Conservation (phyloP, 176 grass and related monocot genomes). For the Stipa capillata region DNA sequence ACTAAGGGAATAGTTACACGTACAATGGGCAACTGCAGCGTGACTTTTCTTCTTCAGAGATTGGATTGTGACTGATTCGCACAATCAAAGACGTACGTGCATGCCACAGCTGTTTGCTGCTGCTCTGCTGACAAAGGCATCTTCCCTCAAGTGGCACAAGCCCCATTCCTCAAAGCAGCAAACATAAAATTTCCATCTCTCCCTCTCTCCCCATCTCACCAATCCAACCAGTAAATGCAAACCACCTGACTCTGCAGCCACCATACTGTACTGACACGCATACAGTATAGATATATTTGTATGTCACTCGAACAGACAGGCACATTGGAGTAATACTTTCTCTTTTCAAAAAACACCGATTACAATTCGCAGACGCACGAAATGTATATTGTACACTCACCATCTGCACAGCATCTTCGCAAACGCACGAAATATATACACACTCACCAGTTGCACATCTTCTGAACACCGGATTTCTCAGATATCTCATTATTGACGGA, state of each 20-base stretch:
- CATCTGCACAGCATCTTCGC: too few species aligned
- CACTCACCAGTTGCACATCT: too few species aligned
- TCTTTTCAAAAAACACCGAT: too few species aligned
- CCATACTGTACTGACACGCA: neutral
- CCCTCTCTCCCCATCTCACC: neutral
- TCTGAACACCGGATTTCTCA: too few species aligned
- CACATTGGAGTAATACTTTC: too few species aligned
- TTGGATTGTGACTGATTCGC: neutral
- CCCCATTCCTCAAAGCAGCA: neutral
- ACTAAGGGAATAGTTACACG: too few species aligned
- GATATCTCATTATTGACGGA: too few species aligned
- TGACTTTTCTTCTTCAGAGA: too few species aligned
- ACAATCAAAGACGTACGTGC: slow-evolving; percentile 12
- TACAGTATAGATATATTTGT: too few species aligned
- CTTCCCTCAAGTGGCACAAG: neutral
- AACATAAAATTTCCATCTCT: neutral
- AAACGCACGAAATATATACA: too few species aligned
- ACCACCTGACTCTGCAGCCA: slow-evolving; percentile 15
- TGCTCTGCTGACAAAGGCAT: neutral
- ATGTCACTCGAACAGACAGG: neutral
- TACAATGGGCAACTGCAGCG: neutral
- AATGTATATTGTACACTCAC: too few species aligned
- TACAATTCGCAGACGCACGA: too few species aligned
- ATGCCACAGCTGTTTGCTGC: neutral
- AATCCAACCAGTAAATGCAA: slow-evolving; percentile 9